Evolutionary conservation across 139 green algal species (phyloP), one percentile per base, ranked within the genome.

Genomic region (Haematococcus lacustris): DNA sequence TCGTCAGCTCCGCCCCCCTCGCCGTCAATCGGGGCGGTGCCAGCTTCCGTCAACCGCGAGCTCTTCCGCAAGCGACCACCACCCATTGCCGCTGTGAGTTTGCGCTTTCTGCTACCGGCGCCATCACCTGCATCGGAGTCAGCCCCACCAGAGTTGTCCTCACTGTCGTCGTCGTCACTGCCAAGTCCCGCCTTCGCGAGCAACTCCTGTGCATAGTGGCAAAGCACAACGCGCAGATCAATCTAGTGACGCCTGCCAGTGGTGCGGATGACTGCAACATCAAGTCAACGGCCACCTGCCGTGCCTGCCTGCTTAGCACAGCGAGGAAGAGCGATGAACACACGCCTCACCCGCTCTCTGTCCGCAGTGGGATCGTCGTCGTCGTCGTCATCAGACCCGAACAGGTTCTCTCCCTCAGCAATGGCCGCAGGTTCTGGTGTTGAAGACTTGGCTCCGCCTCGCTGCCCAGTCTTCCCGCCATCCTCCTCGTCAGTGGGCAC

Each of bases 371-470:
- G 37, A 35, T 69, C 33, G 32, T 38, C 60, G 39, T 6, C 37
- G 4, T 51, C 35, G 37, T 69, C 63, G 3, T 69, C 63, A 51
- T 69, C 63, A 2, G 37, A 39, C 38, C 63, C 63, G 51, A 69
- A 69, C 63, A 69, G 63, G 21, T 51, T 37, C 59, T 39, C 59
- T 13, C 28, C 30, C 4, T 66, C 59, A 6, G 21, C 37, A 35
- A 39, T 6, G 30, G 13, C 63, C 7, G 2, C 30, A 6, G 26
- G 37, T 37, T 2, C 63, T 2, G 34, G 13, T 3, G 6, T 37
- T 23, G 28, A 25, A 5, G 9, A 7, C 3, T 40, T 7, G 53
- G 4, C 53, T 9, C 9, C 43, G 43, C 9, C 43, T 9, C 43
- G 43, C 53, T 30, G 23, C 53, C 21, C 53, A 4, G 9, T 26